Base-by-base conservation (phyloP, 2,329 filamentous ascomycete species). In the Hymenoscyphus albidus region DNA sequence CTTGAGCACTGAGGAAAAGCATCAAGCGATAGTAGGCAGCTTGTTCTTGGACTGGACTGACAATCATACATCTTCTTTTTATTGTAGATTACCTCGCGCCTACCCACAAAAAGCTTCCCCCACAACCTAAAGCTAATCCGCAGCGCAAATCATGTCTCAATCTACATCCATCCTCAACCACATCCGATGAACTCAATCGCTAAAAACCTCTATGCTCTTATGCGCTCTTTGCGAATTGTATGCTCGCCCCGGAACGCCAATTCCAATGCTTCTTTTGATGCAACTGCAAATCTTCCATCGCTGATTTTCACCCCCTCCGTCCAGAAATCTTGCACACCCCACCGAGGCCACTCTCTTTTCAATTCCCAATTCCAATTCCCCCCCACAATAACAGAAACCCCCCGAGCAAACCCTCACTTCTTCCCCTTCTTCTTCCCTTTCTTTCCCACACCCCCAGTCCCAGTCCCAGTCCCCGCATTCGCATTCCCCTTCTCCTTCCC, bases 401-500 rank as follows among this genome's bases (percentile, higher is more conserved):
- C 12, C 18, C 35, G 3, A 51, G 1, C 51, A 51, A 55, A 27
- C 40, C 63, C 35, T 82, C 79, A 90, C 81, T 86, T 85, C 81
- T 88, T 89, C 57, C 86, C 86, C 78, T 88, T 89, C 78, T 88
- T 89, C 79, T 90, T 89, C 80, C 89, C 90, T 77, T 86, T 88
- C 75, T 81, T 81, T 55, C 80, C 77, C 59, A 70, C 70, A 65
- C 75, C 72, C 63, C 64, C 70, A 58, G 65, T 65, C 31, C 54
- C 54, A 14, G 54, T 18, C 54, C 54, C 54, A 3, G 22, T 1
- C 22, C 1, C 1, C 22, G 1, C 22, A 27, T 3, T 3, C 27
- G 3, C 27, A 27, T 27, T 27, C 27, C 27, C 27, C 27, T 27
- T 27, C 27, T 27, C 27, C 27, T 51, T 51, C 44, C 70, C 70